These are phyloP conservation scores for Umbelopsis vinacea DNA, from an alignment of 192 early-diverging fungal species.

Conservation along the genomic window DNA sequence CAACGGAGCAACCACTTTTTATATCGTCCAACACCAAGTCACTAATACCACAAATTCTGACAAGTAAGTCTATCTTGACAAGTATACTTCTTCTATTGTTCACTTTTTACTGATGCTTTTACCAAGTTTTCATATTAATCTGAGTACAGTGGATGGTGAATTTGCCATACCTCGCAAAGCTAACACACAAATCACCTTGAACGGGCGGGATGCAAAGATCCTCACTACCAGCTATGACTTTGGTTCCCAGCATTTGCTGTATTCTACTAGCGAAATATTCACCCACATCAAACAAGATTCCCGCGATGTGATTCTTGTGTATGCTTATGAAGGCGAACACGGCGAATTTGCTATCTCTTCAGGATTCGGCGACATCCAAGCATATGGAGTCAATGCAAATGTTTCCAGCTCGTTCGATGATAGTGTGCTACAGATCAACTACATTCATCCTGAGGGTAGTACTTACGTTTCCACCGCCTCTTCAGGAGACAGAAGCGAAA, in stretches of 20 bases:
- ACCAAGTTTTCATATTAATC: background rate
- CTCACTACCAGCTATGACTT: constrained; percentile 16
- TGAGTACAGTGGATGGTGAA: background rate
- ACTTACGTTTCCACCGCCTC: background rate
- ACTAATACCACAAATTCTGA: background rate
- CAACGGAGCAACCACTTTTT: background rate
- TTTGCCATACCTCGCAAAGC: constrained; percentile 15
- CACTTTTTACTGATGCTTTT: background rate
- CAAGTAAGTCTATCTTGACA: background rate
- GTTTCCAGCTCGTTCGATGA: background rate
- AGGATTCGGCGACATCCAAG: background rate
- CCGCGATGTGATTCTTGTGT: constrained; percentile 15
- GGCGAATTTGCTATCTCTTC: constrained; percentile 22
- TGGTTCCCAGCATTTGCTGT: constrained; percentile 20
- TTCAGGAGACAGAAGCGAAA: background rate
- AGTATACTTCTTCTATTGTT: too few relatives aligned
- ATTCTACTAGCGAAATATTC: constrained; percentile 26
- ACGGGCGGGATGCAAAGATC: constrained; percentile 23
- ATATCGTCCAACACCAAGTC: constrained; percentile 12
- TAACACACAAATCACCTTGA: background rate
- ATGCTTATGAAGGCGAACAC: constrained; percentile 27
- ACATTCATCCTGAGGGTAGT: constrained; percentile 4
- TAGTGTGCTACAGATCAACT: constrained; percentile 18
- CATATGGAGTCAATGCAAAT: background rate
- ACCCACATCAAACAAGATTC: constrained; percentile 13